Base-by-base conservation (phyloP, 768 basidiomycete species). In the Leccinum sublutescens region DNA sequence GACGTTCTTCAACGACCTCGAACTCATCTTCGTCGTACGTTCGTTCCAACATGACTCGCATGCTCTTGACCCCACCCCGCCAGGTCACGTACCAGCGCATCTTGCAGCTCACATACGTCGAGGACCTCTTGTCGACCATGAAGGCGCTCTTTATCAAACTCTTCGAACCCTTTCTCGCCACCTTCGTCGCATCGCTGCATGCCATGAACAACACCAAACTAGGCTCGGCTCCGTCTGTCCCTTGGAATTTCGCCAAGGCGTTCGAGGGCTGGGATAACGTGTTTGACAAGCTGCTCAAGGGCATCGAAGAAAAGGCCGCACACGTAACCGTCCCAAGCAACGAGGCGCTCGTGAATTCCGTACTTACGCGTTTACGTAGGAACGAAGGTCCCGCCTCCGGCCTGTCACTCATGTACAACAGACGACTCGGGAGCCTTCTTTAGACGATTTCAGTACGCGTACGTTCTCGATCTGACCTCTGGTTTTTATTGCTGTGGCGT, bases 81-180 rank as follows among this genome's bases (percentile, higher is more conserved):
- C 67, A 96, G 94, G 94, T 96, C 55, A 93, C 95, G 40, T 98
- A 97, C 77, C 95, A 97, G 69, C 91, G 95, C 57, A 93, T 99
- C 60, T 82, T 99, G 17, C 95, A 96, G 61, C 82, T 99, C 38
- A 88, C 94, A 9, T 98, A 98, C 69, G 89, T 97, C 57, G 93
- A 95, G 1, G 91, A 93, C 48, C 85, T 99, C 19, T 81, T 99
- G 25, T 76, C 77, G 12, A 84, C 90, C 5, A 81, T 95, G 67
- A 94, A 93, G 68, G 77, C 85, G 0, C 80, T 96, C 49, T 99
- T 98, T 69, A 77, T 96, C 65, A 87, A 92, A 69, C 82, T 91
- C 58, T 97, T 93, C 67, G 83, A 89, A 64, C 92, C 93, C 0
- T 89, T 94, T 71, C 76, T 98, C 27, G 78, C 88, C 7, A 82